Evolutionary conservation across 495 filamentous ascomycete species (phyloP), one percentile per base, ranked within the genome.

Genomic region (Aspergillus funiculosus): DNA sequence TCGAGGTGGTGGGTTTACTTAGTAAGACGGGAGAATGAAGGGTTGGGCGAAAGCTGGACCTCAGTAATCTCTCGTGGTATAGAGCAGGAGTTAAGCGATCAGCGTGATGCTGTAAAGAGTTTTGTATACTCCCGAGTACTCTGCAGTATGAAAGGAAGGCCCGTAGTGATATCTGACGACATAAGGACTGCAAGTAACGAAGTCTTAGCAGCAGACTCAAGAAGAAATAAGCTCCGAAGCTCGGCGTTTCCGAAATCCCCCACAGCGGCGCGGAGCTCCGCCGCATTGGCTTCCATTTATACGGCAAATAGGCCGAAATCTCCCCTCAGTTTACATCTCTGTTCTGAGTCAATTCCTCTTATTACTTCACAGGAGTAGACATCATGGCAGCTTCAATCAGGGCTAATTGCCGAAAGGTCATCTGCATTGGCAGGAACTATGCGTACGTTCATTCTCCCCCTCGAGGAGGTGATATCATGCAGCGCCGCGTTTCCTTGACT

Each of bases 391-490:
- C 64, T 25, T 55, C 68, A 17, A 61, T 69, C 26, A 57, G 53
- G 20, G 76, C 69, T 35, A 83, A 86, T 50, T 83, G 83, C 54
- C 78, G 82, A 56, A 94, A 96, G 72, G 80, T 97, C 48, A 86
- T 95, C 63, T 97, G 92, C 73, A 95, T 99, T 64, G 92, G 94
- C 57, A 80, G 92, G 51, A 98, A 98, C 70, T 97, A 94, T 77
- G 90, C 89, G 87, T 94, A 71, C 48, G 85, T 76, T 24, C 35
- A 51, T 17, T 49, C 44, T 26, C 22, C 10, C 34, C 43, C 49
- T 39, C 17, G n/a, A n/a, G n/a, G n/a, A n/a, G n/a, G n/a, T n/a
- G n/a, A 46, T 39, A 46, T 14, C 21, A 6, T 29, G 22, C 15
- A 34, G 14, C 20, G 18, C 41, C 25, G 27, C 24, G 20, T 24